Evolutionary conservation across 2,329 filamentous ascomycete species (phyloP), one percentile per base, ranked within the genome.

Genomic region (Botryotinia calthae): DNA sequence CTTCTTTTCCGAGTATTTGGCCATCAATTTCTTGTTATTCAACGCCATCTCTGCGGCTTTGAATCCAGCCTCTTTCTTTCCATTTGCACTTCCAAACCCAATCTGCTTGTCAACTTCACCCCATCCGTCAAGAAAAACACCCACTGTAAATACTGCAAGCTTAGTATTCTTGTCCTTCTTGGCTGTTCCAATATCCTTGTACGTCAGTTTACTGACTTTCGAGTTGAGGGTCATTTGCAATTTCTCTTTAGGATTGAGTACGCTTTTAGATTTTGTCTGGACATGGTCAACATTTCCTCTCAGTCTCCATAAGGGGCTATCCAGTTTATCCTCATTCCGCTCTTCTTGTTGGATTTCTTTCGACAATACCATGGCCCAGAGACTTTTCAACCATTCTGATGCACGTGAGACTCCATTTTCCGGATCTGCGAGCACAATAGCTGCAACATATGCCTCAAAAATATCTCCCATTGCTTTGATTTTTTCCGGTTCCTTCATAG

Each of bases 381-480:
- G 84, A 12, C 86, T 83, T 68, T 88, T 90, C 63, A 98, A 83
- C 94, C 94, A 98, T 22, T 85, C 81, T 69, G 91, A 86, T 2
- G 87, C 90, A 2, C 85, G 85, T 12, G 81, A 75, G 64, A 91
- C 87, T 1, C 95, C 94, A 64, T 88, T 80, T 4, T 83, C 82
- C 0, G 89, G 85, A 77, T 94, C 88, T 1, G 91, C 90, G 2
- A 93, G 83, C 48, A 97, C 87, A 9, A 95, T 83, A 4, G 92
- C 95, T 14, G 92, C 95, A 25, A 97, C 88, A 77, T 97, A 98
- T 0, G 95, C 92, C 81, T 98, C 95, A 78, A 98, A 97, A 28
- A 98, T 87, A 80, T 98, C 95, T 14, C 91, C 95, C 72, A 92
- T 86, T 16, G 94, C 89, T 81, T 98, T 98, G 22, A 84, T 87